Percentiles rank a stretch among this genome's conserved stretches.
phyloP scores from a whole-genome alignment of 345 rosid species.

The Eucalyptus pumila region DNA sequence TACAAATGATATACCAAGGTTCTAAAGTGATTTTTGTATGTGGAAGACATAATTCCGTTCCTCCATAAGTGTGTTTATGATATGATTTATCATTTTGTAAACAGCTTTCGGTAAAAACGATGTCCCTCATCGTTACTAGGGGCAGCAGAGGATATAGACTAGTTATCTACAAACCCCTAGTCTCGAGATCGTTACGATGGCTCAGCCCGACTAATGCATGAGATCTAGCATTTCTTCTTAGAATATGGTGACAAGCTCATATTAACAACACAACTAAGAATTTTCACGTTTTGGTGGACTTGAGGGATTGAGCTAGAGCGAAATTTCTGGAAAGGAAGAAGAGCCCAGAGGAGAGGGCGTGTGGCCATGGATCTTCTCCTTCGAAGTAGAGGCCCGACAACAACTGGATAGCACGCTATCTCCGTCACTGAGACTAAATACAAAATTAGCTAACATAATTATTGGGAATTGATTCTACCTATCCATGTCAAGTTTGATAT shows the following conservation, averaged over 20 bases:
- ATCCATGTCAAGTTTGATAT: neutral
- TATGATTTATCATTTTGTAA: neutral
- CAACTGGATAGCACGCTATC: neutral
- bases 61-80: neutral
- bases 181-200: neutral
- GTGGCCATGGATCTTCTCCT: neutral
- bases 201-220: neutral
- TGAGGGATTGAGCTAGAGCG: neutral
- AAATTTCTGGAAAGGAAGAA: neutral
- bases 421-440: neutral
- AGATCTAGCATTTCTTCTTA: neutral
- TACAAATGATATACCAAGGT: neutral
- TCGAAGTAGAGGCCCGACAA: neutral
- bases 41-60: neutral
- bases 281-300: neutral
- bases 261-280: neutral
- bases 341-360: neutral
- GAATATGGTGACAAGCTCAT: neutral
- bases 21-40: neutral
- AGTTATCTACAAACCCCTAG: neutral
- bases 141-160: neutral
- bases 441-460: neutral
- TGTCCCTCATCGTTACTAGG: neutral
- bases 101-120: neutral
- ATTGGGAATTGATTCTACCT: neutral